A percentile compares a stretch with the other conserved stretches of the same genome.
Evolutionary conservation across 495 filamentous ascomycete species (phyloP).

Genomic region (Collariella sp.): DNA sequence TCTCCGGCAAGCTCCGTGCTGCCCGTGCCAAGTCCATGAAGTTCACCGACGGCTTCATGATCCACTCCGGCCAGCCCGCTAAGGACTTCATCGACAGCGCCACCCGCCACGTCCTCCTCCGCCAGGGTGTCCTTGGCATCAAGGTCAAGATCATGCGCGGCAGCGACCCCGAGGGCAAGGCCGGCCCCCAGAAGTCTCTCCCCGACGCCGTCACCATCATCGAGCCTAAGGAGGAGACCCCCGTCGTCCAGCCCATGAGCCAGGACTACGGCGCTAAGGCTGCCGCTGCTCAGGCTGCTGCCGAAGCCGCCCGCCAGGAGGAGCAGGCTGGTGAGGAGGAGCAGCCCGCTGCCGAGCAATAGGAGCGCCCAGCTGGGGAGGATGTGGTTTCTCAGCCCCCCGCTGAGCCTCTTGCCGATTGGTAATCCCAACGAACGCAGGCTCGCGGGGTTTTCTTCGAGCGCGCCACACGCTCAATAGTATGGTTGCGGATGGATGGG

Average conservation of each 20-base stretch:
- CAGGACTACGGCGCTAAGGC: conserved; percentile 99
- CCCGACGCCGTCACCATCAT: conserved; percentile 98
- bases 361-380: conserved; percentile 22
- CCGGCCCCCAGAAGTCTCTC: conserved; percentile 89
- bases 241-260: conserved; percentile 83
- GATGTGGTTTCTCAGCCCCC: conserved; percentile 7
- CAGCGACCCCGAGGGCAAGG: conserved; percentile 98
- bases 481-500: conserved; percentile 27
- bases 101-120: conserved; percentile 96
- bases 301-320: conserved; percentile 56
- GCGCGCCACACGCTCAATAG: conserved; percentile 17
- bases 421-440: conserved; percentile 13
- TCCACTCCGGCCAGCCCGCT: conserved; percentile 98
- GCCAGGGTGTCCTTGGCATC: conserved; percentile 99
- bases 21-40: conserved; percentile 99
- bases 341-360: conserved; percentile 42
- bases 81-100: conserved; percentile 99
- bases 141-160: conserved; percentile 99
- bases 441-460: conserved; percentile 10
- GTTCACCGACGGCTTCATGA: conserved; percentile 99
- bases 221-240: conserved; percentile 98
- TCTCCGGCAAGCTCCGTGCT: conserved; percentile 96
- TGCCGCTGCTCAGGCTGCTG: conserved; percentile 64
- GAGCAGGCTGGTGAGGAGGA: conserved; percentile 52
- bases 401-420: background rate